A percentile compares a stretch with the other conserved stretches of the same genome.
These are phyloP conservation scores for Suillus cothurnatus DNA, from an alignment of 768 basidiomycete genomes.

Conservation along the genomic window DNA sequence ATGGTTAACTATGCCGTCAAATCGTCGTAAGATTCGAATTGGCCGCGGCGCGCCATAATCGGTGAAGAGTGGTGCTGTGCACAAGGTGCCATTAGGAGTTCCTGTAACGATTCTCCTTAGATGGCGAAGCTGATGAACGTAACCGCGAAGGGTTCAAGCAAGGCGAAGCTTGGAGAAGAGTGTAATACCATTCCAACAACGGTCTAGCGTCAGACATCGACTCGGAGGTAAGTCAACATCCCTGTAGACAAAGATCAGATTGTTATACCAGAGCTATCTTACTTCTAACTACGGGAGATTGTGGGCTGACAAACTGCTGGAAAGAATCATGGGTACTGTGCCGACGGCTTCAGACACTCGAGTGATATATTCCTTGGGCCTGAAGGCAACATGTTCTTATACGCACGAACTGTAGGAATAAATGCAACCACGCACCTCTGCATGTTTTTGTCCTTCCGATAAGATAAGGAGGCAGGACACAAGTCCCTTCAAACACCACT, in stretches of 20 bases:
- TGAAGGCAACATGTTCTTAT: not conserved
- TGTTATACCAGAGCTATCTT: no score
- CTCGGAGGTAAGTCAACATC: no score
- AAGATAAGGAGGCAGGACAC: not conserved
- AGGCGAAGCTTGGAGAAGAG: constrained; percentile 1
- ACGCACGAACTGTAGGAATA: not conserved
- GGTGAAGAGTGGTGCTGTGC: not conserved
- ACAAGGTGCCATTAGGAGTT: not conserved
- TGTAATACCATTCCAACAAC: constrained; percentile 29
- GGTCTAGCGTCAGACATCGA: constrained; percentile 22
- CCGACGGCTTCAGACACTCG: no score
- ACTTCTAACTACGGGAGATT: no score
- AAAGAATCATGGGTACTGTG: no score
- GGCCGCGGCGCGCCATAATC: not conserved
- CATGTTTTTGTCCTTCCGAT: not conserved
- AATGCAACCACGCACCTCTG: not conserved
- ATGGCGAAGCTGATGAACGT: constrained; percentile 26
- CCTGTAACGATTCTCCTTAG: constrained; percentile 1
- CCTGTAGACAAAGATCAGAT: no score
- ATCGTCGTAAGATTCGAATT: constrained; percentile 2
- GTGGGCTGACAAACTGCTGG: no score
- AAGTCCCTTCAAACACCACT: not conserved
- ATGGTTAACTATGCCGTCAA: constrained; percentile 6
- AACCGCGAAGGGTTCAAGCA: constrained; percentile 7
- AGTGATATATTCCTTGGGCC: not conserved